Conservation (phyloP, 2,329 filamentous ascomycete genomes). For the Penicillium frequentans region DNA sequence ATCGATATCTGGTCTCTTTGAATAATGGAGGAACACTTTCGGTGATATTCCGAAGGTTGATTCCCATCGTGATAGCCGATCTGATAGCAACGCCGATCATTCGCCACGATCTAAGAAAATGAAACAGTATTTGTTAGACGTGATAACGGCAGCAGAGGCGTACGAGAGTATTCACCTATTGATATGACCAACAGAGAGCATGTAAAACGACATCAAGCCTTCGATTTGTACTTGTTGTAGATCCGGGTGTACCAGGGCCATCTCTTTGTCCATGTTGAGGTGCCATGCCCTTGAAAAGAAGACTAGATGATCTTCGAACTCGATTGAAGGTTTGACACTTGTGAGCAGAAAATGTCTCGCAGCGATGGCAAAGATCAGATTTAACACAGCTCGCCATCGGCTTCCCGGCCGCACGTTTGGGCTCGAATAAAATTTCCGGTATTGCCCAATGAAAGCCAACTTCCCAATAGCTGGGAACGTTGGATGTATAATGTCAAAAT, state of each 20-base stretch:
- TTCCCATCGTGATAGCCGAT: neutral
- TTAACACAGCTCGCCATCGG: neutral
- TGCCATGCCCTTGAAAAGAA: neutral
- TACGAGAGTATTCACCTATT: neutral
- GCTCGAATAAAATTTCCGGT: neutral
- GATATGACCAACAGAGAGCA: neutral
- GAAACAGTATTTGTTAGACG: neutral
- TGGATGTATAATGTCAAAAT: neutral
- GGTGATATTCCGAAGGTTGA: neutral
- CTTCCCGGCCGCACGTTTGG: neutral
- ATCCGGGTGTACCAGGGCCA: neutral
- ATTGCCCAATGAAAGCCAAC: neutral
- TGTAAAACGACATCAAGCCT: neutral
- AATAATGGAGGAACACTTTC: constrained; percentile 30
- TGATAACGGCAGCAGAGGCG: neutral
- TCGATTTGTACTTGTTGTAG: neutral
- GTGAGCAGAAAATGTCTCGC: neutral
- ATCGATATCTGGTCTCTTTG: constrained; percentile 44
- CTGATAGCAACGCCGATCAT: neutral
- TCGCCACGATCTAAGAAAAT: neutral
- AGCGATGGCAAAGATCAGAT: neutral
- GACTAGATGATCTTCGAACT: neutral
- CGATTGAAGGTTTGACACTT: neutral
- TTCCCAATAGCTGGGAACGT: neutral
- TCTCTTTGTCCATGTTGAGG: neutral